Percentiles rank a stretch among this genome's conserved stretches.
Conservation (phyloP, 805 yeast species). For the Ogataea zsoltii region DNA sequence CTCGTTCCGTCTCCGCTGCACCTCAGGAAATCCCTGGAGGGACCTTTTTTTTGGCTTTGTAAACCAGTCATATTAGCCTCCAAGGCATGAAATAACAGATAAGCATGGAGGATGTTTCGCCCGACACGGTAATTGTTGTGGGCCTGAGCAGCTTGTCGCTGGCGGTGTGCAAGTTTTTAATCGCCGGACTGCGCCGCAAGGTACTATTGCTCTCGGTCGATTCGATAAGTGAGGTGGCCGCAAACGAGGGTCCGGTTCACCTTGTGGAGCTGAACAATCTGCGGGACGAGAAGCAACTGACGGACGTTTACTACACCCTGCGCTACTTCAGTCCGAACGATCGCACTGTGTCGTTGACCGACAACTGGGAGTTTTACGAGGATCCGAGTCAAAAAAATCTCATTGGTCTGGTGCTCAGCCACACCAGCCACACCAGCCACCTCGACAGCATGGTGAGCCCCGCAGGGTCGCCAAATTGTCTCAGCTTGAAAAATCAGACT, state of each 20-base stretch:
- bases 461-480: constrained; percentile 2
- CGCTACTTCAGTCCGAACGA: constrained; percentile 12
- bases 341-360: constrained; percentile 7
- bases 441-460: not conserved
- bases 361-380: constrained; percentile 15
- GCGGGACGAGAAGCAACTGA: constrained; percentile 1
- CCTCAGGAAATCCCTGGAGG: not conserved
- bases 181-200: constrained; percentile 5
- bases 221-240: constrained; percentile 8
- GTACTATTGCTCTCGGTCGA: constrained; percentile 19
- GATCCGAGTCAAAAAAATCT: constrained; percentile 1
- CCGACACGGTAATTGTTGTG: constrained; percentile 9
- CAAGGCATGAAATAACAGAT: not conserved
- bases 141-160: constrained; percentile 19
- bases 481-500: constrained; percentile 11
- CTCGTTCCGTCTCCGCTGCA: no score
- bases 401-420: constrained; percentile 2
- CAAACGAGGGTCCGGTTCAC: constrained; percentile 18
- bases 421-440: not conserved
- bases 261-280: constrained; percentile 13
- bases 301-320: constrained; percentile 15
- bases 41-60: not conserved
- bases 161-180: constrained; percentile 11
- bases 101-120: constrained; percentile 6
- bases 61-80: not conserved